Evolutionary conservation across 805 yeast species (phyloP), one percentile per base, ranked within the genome.

Genomic region (Pichia thaimueangensis): DNA sequence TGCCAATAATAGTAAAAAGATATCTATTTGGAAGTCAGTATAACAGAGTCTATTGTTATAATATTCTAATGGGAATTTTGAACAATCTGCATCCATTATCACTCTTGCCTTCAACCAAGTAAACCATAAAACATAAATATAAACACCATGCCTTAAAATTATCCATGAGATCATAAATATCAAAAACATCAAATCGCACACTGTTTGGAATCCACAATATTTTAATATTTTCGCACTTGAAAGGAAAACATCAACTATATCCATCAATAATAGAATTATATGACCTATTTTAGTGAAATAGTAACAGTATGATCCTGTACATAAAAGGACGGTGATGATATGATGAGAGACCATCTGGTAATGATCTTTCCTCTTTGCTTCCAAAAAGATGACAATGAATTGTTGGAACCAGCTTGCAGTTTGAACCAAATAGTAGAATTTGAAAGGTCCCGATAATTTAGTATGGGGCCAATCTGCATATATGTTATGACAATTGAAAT

Each of bases 341-440:
- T 88, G 97, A 60, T 88, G 97, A 35, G 80, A 65, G 55, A 87
- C 77, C 97, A 88, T 88, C 63, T 88, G 95, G 52, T 64, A 61
- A 58, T 85, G 80, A 59, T 88, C 97, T 58, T 86, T 86, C 48
- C 97, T 75, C 48, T 71, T 75, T 47, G 76, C 80, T 62, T 88
- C 97, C 39, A 87, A 63, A 62, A 86, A 78, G 46, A 89, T 68
- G 24, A 83, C 85, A 51, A 84, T 70, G 20, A 86, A 69, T 61
- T 86, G 95, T 54, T 84, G 86, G 47, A 86, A 55, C 94, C 95
- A 89, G 51, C 75, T 76, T 12, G 83, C 80, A n/a, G 82, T 69
- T 52, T 83, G 82, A 30, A 78, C 62, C 31, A 88, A 69, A 55
- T 88, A 88, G 63, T 83, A 89, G 10, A 63, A 56, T 64, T 88